A percentile compares a stretch with the other conserved stretches of the same genome.
Conservation (phyloP, 169 alveolate species). For the Plasmodium ovale region DNA sequence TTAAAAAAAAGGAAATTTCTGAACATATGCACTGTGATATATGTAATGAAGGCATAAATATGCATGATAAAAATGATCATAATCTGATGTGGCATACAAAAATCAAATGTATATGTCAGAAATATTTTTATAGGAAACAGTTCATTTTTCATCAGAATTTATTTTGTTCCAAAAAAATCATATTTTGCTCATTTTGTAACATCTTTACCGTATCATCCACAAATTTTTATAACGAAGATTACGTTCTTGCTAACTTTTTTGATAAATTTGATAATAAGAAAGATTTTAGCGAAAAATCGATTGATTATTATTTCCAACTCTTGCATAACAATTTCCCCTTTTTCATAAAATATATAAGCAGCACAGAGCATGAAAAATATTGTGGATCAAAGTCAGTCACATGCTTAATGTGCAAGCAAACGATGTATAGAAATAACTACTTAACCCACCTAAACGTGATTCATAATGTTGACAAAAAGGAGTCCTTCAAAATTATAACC, state of each 20-base stretch:
- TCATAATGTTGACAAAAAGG: slow-evolving; percentile 43
- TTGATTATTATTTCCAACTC: slow-evolving; percentile 18
- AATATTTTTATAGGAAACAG: slow-evolving; percentile 53
- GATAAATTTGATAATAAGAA: slow-evolving; percentile 28
- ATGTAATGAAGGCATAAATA: slow-evolving; percentile 58
- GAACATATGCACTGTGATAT: slow-evolving; percentile 59
- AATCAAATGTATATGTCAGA: slow-evolving; percentile 58
- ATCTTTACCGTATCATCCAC: slow-evolving; percentile 21
- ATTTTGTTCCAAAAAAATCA: slow-evolving; percentile 66
- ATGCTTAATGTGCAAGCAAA: slow-evolving; percentile 29
- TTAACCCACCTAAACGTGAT: slow-evolving; percentile 14
- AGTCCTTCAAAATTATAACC: slow-evolving; percentile 40
- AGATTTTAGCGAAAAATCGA: slow-evolving; percentile 11
- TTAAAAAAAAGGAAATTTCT: slow-evolving; percentile 17
- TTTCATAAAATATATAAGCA: slow-evolving; percentile 37
- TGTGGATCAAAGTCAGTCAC: slow-evolving; percentile 58
- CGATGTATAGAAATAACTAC: slow-evolving; percentile 38
- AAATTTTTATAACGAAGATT: slow-evolving; percentile 49
- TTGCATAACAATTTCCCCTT: slow-evolving; percentile 23
- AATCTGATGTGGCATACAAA: slow-evolving; percentile 48
- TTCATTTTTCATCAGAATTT: slow-evolving; percentile 62
- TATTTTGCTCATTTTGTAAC: slow-evolving; percentile 43
- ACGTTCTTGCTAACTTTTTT: slow-evolving; percentile 39
- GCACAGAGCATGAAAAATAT: slow-evolving; percentile 64
- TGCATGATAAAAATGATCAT: slow-evolving; percentile 22